Conservation (phyloP, 768 basidiomycete genomes). For the Russula brevipes region DNA sequence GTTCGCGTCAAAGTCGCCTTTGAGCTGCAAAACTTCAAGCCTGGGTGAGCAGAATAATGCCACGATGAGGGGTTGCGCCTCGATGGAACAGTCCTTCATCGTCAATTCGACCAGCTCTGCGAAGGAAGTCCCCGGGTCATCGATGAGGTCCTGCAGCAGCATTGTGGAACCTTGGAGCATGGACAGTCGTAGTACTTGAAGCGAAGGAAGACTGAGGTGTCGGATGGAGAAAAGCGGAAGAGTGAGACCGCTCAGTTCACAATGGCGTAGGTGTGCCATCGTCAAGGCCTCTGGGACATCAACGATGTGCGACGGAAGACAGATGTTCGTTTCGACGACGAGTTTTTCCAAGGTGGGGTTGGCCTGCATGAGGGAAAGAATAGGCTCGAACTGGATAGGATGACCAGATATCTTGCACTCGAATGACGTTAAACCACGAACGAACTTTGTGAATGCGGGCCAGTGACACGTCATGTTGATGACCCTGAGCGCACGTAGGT, state of each 20-base stretch:
- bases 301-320: background rate
- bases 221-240: background rate
- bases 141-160: background rate
- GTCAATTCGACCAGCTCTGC: constrained; percentile 18
- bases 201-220: constrained; percentile 17
- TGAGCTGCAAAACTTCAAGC: constrained; percentile 11
- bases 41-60: constrained; percentile 1
- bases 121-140: constrained; percentile 14
- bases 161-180: background rate
- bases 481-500: constrained; percentile 5
- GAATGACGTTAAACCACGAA: constrained; percentile 17
- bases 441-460: background rate
- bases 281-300: background rate
- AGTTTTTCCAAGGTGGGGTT: constrained; percentile 27
- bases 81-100: background rate
- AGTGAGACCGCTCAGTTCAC: constrained; percentile 11
- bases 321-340: background rate
- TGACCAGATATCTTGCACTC: constrained; percentile 14
- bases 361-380: constrained; percentile 25
- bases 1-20: constrained; percentile 1
- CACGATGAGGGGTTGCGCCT: background rate
- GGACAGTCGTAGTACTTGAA: constrained; percentile 13
- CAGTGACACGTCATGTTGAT: constrained; percentile 7
- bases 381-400: constrained; percentile 6
- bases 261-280: constrained; percentile 16